Evolutionary conservation across 2,329 filamentous ascomycete species (phyloP).

Genomic region (Leptosphaerulina australis): DNA sequence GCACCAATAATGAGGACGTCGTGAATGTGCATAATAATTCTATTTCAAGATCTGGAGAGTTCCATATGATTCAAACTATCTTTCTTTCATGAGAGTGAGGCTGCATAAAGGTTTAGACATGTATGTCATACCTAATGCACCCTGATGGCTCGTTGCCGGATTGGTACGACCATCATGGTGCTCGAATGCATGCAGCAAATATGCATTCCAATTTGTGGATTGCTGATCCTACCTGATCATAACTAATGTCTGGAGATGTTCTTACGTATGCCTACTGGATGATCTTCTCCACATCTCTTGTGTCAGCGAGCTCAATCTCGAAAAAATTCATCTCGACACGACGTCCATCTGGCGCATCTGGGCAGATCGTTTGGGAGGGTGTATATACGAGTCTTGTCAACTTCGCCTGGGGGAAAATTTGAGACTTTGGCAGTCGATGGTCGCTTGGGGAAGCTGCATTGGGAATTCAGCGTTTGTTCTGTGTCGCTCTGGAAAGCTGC

Average conservation of each 20-base stretch:
- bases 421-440: neutral
- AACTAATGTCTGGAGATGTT: neutral
- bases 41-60: neutral
- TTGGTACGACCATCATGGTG: constrained; percentile 32
- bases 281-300: neutral
- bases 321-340: neutral
- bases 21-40: constrained; percentile 48
- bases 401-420: neutral
- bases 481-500: constrained; percentile 12
- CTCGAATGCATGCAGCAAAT: constrained; percentile 16
- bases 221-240: neutral
- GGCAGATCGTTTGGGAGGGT: neutral
- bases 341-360: neutral
- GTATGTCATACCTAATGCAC: constrained; percentile 20
- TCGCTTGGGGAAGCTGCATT: constrained; percentile 8
- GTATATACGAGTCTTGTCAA: neutral
- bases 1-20: constrained; percentile 77
- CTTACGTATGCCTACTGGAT: neutral
- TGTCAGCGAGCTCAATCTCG: neutral
- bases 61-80: too few relatives aligned
- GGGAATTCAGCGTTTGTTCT: constrained; percentile 6
- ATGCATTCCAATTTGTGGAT: neutral
- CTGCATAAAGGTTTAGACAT: constrained; percentile 1
- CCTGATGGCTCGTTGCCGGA: constrained; percentile 27
- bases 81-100: too few relatives aligned